Conservation (phyloP, 2,329 filamentous ascomycete genomes). For the Paracoccidioides brasiliensis region DNA sequence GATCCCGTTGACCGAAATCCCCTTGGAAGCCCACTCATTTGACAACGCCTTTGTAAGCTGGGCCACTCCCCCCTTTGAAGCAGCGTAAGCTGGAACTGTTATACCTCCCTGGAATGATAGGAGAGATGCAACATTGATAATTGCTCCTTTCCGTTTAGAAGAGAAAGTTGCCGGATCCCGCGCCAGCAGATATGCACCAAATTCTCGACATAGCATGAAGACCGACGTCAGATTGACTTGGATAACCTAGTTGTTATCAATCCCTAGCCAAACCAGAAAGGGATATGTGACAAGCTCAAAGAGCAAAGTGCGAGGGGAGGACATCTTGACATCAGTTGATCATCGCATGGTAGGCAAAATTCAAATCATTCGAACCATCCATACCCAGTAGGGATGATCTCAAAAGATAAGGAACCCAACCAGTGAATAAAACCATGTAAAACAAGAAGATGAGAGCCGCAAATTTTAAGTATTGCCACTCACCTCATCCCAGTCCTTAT, state of each 20-base stretch:
- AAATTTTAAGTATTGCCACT: background rate
- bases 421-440: background rate
- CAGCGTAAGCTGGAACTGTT: constrained; percentile 78
- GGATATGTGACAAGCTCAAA: background rate
- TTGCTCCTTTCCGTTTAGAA: constrained; percentile 46
- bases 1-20: constrained; percentile 76
- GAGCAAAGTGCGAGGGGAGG: background rate
- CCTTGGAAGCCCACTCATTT: constrained; percentile 74
- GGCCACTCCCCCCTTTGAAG: constrained; percentile 70
- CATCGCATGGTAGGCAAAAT: too few relatives aligned
- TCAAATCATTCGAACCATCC: too few relatives aligned
- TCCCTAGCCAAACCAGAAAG: background rate
- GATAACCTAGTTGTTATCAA: constrained; percentile 40
- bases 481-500: constrained; percentile 60
- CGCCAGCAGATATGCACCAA: constrained; percentile 64
- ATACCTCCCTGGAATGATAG: constrained; percentile 77
- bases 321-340: background rate
- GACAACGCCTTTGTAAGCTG: constrained; percentile 75
- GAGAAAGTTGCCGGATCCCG: constrained; percentile 34
- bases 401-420: too few relatives aligned
- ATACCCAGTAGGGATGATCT: too few relatives aligned
- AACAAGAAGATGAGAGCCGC: background rate
- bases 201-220: constrained; percentile 64
- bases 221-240: constrained; percentile 78
- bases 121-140: constrained; percentile 76